Percentiles rank a stretch among this genome's conserved stretches.
These are phyloP conservation scores for Gossypium herbaceum DNA, from an alignment of 345 rosid species.

Conservation along the genomic window DNA sequence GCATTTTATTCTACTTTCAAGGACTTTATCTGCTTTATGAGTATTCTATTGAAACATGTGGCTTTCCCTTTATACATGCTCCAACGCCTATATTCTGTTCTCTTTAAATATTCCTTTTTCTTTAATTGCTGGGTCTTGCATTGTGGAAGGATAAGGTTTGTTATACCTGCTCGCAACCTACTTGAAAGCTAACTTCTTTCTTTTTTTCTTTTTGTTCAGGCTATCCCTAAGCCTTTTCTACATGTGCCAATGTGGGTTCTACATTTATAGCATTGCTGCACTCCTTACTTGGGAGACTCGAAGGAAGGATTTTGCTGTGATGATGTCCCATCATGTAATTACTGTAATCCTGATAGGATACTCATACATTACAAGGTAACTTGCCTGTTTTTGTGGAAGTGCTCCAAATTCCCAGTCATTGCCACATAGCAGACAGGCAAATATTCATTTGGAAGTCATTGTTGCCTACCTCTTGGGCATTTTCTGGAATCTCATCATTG, in stretches of 20 bases:
- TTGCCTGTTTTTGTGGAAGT: background rate
- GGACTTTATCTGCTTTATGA: background rate
- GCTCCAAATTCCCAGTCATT: slow-evolving; percentile 2
- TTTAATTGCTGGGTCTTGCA: background rate
- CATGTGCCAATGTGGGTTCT: slow-evolving; percentile 96
- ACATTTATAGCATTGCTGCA: slow-evolving; percentile 74
- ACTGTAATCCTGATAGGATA: slow-evolving; percentile 70
- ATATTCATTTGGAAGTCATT: background rate
- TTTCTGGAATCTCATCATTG: background rate
- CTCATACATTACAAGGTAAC: slow-evolving; percentile 78
- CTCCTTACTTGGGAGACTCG: slow-evolving; percentile 91
- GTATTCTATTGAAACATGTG: background rate
- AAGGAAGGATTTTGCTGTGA: slow-evolving; percentile 91
- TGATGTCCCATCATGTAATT: slow-evolving; percentile 98
- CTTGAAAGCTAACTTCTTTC: background rate
- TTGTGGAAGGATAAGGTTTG: background rate
- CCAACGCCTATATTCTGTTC: background rate
- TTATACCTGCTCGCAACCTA: background rate
- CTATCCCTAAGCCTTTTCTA: slow-evolving; percentile 60
- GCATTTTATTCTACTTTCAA: background rate
- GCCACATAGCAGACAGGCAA: background rate
- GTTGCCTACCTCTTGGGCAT: background rate
- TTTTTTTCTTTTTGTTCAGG: slow-evolving; percentile 39
- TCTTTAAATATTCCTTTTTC: background rate
- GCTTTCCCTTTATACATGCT: background rate